Evolutionary conservation across 2,329 filamentous ascomycete genomes (phyloP).

Genomic region (Grosmannia clavigera): DNA sequence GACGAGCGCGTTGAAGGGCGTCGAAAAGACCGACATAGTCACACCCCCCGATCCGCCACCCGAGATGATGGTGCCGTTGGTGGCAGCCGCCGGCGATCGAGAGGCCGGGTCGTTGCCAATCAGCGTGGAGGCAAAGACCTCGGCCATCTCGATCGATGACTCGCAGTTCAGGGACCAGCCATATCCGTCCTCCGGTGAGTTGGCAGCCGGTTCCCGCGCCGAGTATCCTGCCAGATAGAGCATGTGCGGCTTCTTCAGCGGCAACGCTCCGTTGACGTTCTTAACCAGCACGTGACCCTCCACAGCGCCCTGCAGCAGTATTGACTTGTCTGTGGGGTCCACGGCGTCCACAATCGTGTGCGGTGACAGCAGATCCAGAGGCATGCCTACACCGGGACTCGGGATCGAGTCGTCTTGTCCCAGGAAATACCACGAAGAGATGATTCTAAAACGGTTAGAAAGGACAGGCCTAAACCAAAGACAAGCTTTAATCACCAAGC

Average conservation of each 20-base stretch:
- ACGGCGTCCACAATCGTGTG: constrained; percentile 37
- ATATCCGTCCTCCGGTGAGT: constrained; percentile 18
- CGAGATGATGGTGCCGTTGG: constrained; percentile 36
- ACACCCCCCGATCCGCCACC: constrained; percentile 39
- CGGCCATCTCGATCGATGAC: constrained; percentile 19
- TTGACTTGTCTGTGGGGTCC: constrained; percentile 27
- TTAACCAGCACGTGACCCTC: constrained; percentile 65
- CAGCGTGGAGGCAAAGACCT: constrained; percentile 46
- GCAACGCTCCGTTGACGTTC: constrained; percentile 51
- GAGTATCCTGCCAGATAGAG: constrained; percentile 46
- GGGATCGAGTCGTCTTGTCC: constrained; percentile 8
- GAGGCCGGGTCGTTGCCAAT: constrained; percentile 6
- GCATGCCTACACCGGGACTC: constrained; percentile 40
- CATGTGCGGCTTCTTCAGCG: constrained; percentile 44
- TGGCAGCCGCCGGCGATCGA: constrained; percentile 32
- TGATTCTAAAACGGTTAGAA: neutral
- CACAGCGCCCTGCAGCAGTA: constrained; percentile 40
- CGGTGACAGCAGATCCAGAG: constrained; percentile 39
- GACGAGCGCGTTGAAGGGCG: constrained; percentile 21
- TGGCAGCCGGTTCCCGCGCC: constrained; percentile 39
- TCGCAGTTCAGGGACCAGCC: constrained; percentile 19
- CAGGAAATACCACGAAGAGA: neutral
- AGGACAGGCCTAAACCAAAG: constrained; percentile 22
- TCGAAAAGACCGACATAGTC: constrained; percentile 29
- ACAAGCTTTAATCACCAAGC: too few species aligned